These are phyloP conservation scores for Raphanus hybrid DNA, from an alignment of 441 rosid species.

Conservation along the genomic window DNA sequence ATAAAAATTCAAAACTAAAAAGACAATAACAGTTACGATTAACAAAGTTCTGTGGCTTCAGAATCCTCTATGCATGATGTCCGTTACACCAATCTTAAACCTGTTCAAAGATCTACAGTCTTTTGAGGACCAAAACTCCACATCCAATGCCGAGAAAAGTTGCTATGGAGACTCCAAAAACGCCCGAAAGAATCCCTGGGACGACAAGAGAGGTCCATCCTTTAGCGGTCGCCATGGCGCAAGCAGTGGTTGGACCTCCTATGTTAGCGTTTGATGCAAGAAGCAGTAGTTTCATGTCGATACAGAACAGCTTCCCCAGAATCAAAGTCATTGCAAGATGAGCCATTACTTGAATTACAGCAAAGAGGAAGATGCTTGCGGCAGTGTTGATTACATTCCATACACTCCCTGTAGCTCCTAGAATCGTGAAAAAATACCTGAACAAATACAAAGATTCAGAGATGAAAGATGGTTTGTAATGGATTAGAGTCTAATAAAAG, in stretches of 20 bases:
- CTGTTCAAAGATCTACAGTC: constrained; percentile 40
- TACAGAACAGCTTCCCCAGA: constrained; percentile 57
- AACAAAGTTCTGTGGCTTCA: no score
- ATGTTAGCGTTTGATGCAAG: constrained; percentile 86
- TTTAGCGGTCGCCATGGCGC: constrained; percentile 90
- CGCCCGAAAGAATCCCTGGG: constrained; percentile 77
- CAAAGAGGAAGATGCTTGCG: constrained; percentile 78
- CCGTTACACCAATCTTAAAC: no score
- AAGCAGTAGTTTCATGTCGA: constrained; percentile 67
- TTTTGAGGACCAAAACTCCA: constrained; percentile 63
- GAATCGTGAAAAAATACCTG: constrained; percentile 73
- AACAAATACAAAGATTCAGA: neutral
- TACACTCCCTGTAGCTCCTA: constrained; percentile 85
- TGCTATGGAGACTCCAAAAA: constrained; percentile 73
- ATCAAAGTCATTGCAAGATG: constrained; percentile 67
- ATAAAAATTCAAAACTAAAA: no score
- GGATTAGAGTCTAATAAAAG: neutral
- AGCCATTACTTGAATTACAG: constrained; percentile 65
- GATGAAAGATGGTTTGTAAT: neutral
- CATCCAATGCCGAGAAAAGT: constrained; percentile 83
- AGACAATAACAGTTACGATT: no score
- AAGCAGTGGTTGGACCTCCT: constrained; percentile 88
- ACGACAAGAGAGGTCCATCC: constrained; percentile 80
- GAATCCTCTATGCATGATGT: no score
- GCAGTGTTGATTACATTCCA: constrained; percentile 75